Evolutionary conservation across 331 rosid species (phyloP), one percentile per base, ranked within the genome.

Genomic region (Spiraea crenata): DNA sequence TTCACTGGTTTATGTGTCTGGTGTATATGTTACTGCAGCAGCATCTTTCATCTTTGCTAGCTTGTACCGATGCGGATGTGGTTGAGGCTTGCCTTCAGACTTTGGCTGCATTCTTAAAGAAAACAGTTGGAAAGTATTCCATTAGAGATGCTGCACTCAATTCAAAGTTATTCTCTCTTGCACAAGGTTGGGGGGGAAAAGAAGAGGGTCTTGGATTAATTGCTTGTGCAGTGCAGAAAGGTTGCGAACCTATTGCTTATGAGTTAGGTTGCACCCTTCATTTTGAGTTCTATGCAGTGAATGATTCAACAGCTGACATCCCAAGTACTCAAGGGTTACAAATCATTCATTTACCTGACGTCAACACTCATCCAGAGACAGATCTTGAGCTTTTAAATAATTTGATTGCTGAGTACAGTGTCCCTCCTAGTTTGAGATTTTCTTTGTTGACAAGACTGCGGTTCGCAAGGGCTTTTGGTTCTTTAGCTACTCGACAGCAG

Each of bases 111-210:
- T 89, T 95, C 81, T 78, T 91, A 81, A 95, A 91, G 91, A 95
- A 89, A 84, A 85, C 96, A 49, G 79, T 89, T 61, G 97, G 99
- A 81, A 91, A 91, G 74, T 88, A 86, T 85, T 74, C 96, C 41
- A 87, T 89, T 47, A 85, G 96, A 82, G 96, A 89, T 72, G 69
- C 89, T 76, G 80, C 96, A 63, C 80, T 95, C 76, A 95, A 86
- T 87, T 85, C 96, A 77, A 91, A 91, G 82, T 65, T 95, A 81
- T 89, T 78, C 72, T 82, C 96, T 63, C 96, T 95, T 80, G 99
- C 98, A 62, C 99, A 88, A 82, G 99, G 98, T 74, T 91, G 98
- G 99, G 99, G 99, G 67, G 98, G 96, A 67, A 95, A 95, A 81
- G 99, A 95, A 82, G 99, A 95, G 82, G 99, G 99, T 48, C 96